Conservation (phyloP, 371 early-diverging fungal genomes). For the Mucor lusitanicus region DNA sequence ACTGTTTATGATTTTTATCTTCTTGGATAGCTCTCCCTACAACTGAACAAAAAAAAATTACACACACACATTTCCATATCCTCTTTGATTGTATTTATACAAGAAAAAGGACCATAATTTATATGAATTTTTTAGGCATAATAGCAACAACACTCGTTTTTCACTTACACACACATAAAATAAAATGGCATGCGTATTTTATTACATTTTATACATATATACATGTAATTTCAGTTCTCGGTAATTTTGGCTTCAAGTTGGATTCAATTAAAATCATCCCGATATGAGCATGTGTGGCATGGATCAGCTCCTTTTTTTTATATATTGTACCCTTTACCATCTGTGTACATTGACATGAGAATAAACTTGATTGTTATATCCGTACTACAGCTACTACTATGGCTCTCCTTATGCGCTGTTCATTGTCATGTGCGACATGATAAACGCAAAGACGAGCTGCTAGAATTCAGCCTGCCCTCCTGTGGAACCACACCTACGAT, state of each 20-base stretch:
- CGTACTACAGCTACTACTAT: background rate
- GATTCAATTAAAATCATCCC: slow-evolving; percentile 8
- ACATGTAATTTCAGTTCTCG: background rate
- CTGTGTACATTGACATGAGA: background rate
- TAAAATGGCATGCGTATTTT: slow-evolving; percentile 1
- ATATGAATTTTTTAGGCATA: background rate
- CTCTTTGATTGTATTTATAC: background rate
- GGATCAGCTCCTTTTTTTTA: background rate
- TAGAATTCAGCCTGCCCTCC: background rate
- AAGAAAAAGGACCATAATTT: background rate
- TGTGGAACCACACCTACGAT: background rate
- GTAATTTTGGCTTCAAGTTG: slow-evolving; percentile 9
- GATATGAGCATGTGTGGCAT: background rate
- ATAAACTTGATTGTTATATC: background rate
- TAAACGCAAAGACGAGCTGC: background rate
- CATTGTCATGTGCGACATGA: background rate
- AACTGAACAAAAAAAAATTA: background rate
- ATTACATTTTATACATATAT: background rate
- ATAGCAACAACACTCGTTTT: background rate
- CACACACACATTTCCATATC: background rate
- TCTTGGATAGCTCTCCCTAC: too few species aligned
- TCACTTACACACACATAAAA: background rate
- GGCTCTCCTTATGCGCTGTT: background rate
- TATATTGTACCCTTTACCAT: background rate
- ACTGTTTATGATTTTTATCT: too few species aligned